Conservation (phyloP, 441 rosid genomes). For the Breynia disticha region DNA sequence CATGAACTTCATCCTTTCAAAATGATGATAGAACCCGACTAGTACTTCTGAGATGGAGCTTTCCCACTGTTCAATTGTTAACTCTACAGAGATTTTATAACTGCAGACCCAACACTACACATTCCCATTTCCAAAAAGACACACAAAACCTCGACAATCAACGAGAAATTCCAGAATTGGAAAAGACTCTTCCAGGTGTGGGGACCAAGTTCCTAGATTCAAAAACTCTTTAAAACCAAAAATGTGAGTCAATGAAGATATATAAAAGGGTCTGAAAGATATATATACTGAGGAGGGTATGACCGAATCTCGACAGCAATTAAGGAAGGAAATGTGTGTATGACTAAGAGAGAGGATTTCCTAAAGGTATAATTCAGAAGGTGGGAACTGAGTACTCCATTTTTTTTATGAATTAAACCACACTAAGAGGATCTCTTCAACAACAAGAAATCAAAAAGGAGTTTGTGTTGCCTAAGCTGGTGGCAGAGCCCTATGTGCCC, state of each 20-base stretch:
- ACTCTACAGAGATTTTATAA: slow-evolving; percentile 18
- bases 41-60: slow-evolving; percentile 8
- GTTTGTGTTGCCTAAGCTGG: slow-evolving; percentile 50
- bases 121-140: slow-evolving; percentile 21
- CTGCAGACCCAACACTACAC: slow-evolving; percentile 16
- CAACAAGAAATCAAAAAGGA: slow-evolving; percentile 43
- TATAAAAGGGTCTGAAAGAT: slow-evolving; percentile 21
- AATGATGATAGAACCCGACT: slow-evolving; percentile 17
- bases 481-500: slow-evolving; percentile 67
- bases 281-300: slow-evolving; percentile 27
- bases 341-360: slow-evolving; percentile 24
- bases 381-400: slow-evolving; percentile 20
- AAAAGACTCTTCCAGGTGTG: slow-evolving; percentile 34
- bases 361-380: slow-evolving; percentile 25
- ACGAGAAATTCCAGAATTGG: slow-evolving; percentile 27
- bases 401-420: slow-evolving; percentile 23
- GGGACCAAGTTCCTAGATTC: slow-evolving; percentile 49
- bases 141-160: slow-evolving; percentile 22
- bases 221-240: slow-evolving; percentile 30
- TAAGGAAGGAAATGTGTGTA: slow-evolving; percentile 29
- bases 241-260: slow-evolving; percentile 34
- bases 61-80: no score
- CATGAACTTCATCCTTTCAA: slow-evolving; percentile 81
- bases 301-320: slow-evolving; percentile 61
- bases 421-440: slow-evolving; percentile 53